Percentiles rank a stretch among this genome's conserved stretches.
Conservation (phyloP, 257 asterid genomes). For the Solanum bukasovii region DNA sequence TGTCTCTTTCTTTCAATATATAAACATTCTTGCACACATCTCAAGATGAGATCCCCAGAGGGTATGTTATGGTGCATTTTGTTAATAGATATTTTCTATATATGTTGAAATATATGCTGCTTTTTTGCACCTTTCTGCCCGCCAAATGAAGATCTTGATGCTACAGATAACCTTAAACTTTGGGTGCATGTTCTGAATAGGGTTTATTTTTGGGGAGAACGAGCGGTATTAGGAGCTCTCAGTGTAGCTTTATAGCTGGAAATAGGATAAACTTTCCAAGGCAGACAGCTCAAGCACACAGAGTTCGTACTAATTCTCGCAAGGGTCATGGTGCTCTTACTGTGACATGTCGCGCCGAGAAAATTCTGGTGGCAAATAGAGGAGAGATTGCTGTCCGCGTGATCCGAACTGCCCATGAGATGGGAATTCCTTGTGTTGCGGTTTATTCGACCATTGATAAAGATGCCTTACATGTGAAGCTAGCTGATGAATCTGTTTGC, state of each 20-base stretch:
- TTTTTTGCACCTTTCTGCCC: background rate
- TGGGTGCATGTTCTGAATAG: constrained; percentile 17
- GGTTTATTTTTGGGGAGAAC: constrained; percentile 54
- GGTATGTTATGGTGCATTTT: background rate
- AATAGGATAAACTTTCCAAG: constrained; percentile 46
- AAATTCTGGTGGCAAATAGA: constrained; percentile 90
- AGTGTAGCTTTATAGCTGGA: constrained; percentile 72
- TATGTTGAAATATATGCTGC: background rate
- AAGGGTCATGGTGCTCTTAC: constrained; percentile 64
- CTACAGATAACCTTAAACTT: background rate
- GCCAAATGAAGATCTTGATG: background rate
- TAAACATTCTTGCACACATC: background rate
- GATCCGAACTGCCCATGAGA: constrained; percentile 95
- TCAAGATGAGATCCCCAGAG: background rate
- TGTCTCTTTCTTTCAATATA: background rate
- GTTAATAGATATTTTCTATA: background rate
- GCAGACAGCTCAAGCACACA: constrained; percentile 39
- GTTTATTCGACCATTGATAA: constrained; percentile 93
- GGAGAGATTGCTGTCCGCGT: constrained; percentile 99
- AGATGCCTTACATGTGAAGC: constrained; percentile 95
- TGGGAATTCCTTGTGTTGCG: constrained; percentile 99
- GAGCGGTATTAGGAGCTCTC: constrained; percentile 56
- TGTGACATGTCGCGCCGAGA: constrained; percentile 53
- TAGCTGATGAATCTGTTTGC: constrained; percentile 97
- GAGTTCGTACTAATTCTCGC: constrained; percentile 32